phyloP scores from a whole-genome alignment of 2,329 filamentous ascomycete genomes.

The Aspergillus pseudonomiae region DNA sequence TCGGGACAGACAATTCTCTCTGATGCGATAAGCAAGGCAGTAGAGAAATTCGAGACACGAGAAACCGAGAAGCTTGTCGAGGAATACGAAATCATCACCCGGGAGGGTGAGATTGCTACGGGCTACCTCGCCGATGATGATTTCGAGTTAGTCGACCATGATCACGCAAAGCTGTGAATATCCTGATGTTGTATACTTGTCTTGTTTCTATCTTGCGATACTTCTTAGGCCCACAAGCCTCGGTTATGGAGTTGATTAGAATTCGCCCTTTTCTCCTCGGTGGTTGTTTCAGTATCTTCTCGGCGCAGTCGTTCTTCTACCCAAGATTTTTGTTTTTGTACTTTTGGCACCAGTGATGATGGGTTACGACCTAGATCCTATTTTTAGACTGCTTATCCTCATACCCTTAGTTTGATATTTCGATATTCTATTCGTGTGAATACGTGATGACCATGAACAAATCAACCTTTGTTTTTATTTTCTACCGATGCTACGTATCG shows the following conservation, averaged over 20 bases:
- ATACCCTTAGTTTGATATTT: background rate
- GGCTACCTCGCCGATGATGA: constrained; percentile 42
- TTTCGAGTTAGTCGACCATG: constrained; percentile 46
- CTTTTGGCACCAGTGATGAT: background rate
- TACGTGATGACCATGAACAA: background rate
- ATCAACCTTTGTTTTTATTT: background rate
- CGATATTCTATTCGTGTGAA: background rate
- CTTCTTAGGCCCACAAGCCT: background rate
- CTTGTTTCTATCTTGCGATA: background rate
- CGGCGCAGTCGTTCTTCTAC: background rate
- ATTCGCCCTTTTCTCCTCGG: background rate
- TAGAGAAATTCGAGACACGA: constrained; percentile 62
- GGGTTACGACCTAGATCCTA: too few relatives aligned
- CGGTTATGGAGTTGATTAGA: constrained; percentile 7
- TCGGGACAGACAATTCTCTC: constrained; percentile 61
- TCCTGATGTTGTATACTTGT: background rate
- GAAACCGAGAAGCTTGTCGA: constrained; percentile 64
- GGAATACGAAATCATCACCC: constrained; percentile 61
- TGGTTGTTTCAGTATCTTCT: background rate
- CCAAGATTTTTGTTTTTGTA: background rate
- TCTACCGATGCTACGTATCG: background rate
- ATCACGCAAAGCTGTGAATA: constrained; percentile 26
- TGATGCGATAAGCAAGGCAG: constrained; percentile 59
- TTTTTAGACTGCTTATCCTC: background rate
- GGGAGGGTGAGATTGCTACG: constrained; percentile 36